Evolutionary conservation across 179 eudicot genomes (phyloP).

Genomic region (Carnegiea gigantea): DNA sequence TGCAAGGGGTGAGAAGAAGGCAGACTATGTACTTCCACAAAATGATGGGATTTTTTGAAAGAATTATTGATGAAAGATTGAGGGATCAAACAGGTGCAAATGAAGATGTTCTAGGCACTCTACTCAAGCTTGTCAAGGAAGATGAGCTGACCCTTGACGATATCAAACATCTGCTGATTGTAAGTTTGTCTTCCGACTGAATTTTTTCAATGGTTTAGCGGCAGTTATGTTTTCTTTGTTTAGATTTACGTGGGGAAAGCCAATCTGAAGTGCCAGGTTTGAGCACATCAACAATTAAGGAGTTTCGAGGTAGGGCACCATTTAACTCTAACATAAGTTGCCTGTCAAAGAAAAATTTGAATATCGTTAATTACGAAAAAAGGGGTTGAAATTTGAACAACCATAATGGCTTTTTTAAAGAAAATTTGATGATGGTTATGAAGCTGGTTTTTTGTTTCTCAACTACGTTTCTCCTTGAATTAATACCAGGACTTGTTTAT

Average conservation of each 20-base stretch:
- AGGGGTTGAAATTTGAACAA: too few species aligned
- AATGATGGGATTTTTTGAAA: constrained; percentile 22
- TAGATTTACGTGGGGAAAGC: not conserved
- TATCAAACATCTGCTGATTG: not conserved
- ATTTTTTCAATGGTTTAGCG: not conserved
- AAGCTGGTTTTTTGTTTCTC: not conserved
- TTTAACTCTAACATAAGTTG: too few species aligned
- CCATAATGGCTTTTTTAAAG: too few species aligned
- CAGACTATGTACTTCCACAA: not conserved
- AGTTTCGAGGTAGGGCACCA: too few species aligned
- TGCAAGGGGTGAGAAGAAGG: constrained; percentile 25
- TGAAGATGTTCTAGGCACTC: constrained; percentile 25
- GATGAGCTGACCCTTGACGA: constrained; percentile 6
- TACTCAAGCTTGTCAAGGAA: constrained; percentile 12
- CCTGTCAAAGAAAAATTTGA: too few species aligned
- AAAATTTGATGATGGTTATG: too few species aligned
- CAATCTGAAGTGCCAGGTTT: too few species aligned
- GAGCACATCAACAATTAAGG: too few species aligned
- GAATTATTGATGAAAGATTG: constrained; percentile 25
- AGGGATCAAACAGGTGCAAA: not conserved
- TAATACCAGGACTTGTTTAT: not conserved
- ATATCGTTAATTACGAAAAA: too few species aligned
- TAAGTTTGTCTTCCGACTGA: not conserved
- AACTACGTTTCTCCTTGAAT: not conserved
- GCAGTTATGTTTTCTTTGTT: not conserved